phyloP scores from a whole-genome alignment of 306 rosid species.

The Canavalia gladiata region DNA sequence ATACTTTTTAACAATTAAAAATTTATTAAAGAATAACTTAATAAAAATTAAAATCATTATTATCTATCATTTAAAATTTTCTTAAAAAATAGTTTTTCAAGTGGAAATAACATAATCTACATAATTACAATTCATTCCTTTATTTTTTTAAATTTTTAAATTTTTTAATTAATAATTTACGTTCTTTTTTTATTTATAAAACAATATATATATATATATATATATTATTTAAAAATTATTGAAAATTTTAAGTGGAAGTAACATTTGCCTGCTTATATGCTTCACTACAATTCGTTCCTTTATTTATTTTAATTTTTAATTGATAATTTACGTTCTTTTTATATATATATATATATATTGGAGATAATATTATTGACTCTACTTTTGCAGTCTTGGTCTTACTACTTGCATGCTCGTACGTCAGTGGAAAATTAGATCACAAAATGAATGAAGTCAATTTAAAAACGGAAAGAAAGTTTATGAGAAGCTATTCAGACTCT shows the following conservation, averaged over 20 bases:
- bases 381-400: background rate
- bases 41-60: too few species aligned
- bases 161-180: conserved; percentile 8
- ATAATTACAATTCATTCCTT: background rate
- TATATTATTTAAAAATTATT: too few species aligned
- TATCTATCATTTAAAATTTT: too few species aligned
- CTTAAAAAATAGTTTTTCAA: too few species aligned
- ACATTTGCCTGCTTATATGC: too few species aligned
- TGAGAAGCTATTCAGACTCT: background rate
- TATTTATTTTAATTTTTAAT: conserved; percentile 2
- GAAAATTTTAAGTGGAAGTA: too few species aligned
- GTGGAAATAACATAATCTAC: too few species aligned
- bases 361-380: conserved; percentile 19
- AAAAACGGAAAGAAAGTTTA: background rate
- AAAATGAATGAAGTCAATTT: conserved; percentile 1
- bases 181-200: background rate
- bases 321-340: background rate
- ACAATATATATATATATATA: background rate
- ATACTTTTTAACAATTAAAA: too few species aligned
- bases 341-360: background rate
- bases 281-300: background rate
- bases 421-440: conserved; percentile 5
- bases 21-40: too few species aligned
- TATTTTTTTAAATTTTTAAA: background rate
- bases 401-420: background rate